phyloP scores from a whole-genome alignment of 2,329 filamentous ascomycete genomes.

The Trichoderma lentiforme region DNA sequence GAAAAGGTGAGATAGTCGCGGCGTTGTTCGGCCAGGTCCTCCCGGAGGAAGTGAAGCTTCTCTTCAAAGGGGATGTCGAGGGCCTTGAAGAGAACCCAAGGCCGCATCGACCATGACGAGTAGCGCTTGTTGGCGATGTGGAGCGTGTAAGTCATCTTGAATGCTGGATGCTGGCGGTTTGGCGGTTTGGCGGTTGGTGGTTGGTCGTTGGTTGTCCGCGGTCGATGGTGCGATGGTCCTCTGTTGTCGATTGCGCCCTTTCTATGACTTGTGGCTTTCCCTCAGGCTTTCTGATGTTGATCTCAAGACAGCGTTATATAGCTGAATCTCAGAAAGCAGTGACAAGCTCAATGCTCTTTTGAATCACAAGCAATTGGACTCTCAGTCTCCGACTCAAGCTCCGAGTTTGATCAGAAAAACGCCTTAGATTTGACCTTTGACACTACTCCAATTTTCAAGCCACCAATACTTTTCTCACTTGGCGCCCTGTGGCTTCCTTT shows the following conservation, averaged over 20 bases:
- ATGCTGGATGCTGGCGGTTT: background rate
- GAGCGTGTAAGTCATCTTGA: conserved; percentile 31
- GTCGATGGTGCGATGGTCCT: background rate
- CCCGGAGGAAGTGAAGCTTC: conserved; percentile 34
- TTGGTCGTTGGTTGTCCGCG: background rate
- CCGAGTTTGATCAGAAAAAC: background rate
- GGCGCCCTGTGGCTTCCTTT: background rate
- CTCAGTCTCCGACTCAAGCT: background rate
- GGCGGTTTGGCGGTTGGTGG: background rate
- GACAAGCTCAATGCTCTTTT: background rate
- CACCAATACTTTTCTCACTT: background rate
- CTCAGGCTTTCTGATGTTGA: background rate
- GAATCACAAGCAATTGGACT: background rate
- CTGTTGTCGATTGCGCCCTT: background rate
- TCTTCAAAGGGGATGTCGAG: conserved; percentile 43
- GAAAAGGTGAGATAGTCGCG: conserved; percentile 38
- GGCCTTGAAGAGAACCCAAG: conserved; percentile 44
- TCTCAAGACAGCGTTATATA: background rate
- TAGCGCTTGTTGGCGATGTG: conserved; percentile 45
- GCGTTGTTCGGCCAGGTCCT: conserved; percentile 27
- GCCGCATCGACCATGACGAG: conserved; percentile 46
- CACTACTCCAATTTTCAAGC: conserved; percentile 8
- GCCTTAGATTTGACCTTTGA: background rate
- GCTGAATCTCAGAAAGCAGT: background rate
- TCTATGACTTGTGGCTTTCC: background rate